phyloP scores from a whole-genome alignment of 257 asterid genomes.

The Capsicum chinense region DNA sequence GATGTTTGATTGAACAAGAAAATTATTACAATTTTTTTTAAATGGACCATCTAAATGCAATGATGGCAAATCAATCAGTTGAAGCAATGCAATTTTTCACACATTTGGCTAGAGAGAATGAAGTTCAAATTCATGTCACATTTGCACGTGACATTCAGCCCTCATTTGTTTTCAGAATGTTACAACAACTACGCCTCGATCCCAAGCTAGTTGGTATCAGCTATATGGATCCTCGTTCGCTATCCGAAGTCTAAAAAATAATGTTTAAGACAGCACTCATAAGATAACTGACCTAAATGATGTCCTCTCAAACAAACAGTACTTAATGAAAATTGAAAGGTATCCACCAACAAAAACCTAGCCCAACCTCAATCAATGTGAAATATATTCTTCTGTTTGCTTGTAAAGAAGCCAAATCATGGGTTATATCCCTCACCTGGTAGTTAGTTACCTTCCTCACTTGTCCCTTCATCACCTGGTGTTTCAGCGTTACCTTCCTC shows the following conservation, averaged over 20 bases:
- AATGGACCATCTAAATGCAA: neutral
- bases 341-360: neutral
- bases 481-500: conserved; percentile 36
- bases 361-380: neutral
- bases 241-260: neutral
- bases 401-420: conserved; percentile 9
- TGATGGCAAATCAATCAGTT: neutral
- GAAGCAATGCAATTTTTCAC: neutral
- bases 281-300: conserved; percentile 2
- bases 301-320: conserved; percentile 15
- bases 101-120: neutral
- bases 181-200: conserved; percentile 8
- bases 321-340: neutral
- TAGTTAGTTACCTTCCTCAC: conserved; percentile 25
- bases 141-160: conserved; percentile 7
- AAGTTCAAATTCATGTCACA: conserved; percentile 13
- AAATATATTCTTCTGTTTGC: neutral
- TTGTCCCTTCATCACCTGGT: conserved; percentile 25
- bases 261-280: neutral
- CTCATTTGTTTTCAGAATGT: neutral
- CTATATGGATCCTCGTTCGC: conserved; percentile 5
- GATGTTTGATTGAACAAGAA: neutral
- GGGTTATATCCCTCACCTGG: neutral
- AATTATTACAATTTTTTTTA: no score
- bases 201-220: neutral